Evolutionary conservation across 371 early-diverging fungal genomes (phyloP).

Genomic region (Rhizopus sp.): DNA sequence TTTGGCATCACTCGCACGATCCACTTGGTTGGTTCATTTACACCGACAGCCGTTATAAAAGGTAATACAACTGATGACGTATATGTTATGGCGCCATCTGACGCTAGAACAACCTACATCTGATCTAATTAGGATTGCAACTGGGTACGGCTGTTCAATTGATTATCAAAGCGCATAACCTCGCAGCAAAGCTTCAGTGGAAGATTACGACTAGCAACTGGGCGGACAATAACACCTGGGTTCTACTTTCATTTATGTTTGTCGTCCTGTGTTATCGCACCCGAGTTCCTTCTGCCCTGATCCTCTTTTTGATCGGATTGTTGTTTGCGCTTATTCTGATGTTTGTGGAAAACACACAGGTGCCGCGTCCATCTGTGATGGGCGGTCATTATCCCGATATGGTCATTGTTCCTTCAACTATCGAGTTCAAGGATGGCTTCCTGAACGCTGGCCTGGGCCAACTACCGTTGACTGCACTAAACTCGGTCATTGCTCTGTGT

Average conservation of each 20-base stretch:
- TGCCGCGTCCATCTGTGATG: constrained; percentile 42
- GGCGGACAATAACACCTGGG: constrained; percentile 81
- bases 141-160: constrained; percentile 83
- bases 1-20: constrained; percentile 78
- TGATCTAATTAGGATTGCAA: constrained; percentile 59
- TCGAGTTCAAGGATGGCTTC: constrained; percentile 73
- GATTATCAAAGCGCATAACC: constrained; percentile 70
- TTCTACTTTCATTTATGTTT: constrained; percentile 65
- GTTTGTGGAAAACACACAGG: constrained; percentile 30
- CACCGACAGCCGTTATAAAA: constrained; percentile 79
- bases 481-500: constrained; percentile 84
- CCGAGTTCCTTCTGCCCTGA: constrained; percentile 72
- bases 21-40: constrained; percentile 66
- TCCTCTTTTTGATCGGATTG: constrained; percentile 75
- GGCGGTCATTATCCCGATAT: constrained; percentile 64
- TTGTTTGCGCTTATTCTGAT: constrained; percentile 66
- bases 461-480: constrained; percentile 82
- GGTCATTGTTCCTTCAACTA: constrained; percentile 60
- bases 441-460: constrained; percentile 86
- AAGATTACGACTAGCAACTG: constrained; percentile 48
- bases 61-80: constrained; percentile 41
- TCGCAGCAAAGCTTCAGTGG: constrained; percentile 42
- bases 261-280: constrained; percentile 72
- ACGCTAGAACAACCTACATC: neutral
- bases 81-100: constrained; percentile 7